These are phyloP conservation scores for Dacryopinax spathularia DNA, from an alignment of 768 basidiomycete species.

Conservation along the genomic window DNA sequence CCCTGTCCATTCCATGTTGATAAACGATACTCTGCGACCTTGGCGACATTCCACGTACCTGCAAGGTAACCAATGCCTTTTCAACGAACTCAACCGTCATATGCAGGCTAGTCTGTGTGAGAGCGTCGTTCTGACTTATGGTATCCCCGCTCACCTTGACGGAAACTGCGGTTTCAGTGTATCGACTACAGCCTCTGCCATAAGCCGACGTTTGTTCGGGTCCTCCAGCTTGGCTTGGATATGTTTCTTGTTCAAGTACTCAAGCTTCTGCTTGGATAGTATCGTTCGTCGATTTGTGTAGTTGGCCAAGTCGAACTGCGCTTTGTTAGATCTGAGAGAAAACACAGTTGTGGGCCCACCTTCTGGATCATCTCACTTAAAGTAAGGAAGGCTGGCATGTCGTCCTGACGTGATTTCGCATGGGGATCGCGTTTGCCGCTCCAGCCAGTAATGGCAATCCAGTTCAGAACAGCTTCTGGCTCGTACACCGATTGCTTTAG, in stretches of 20 bases:
- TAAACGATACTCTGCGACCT: conserved; percentile 24
- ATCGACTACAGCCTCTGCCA: conserved; percentile 42
- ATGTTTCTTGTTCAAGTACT: conserved; percentile 80
- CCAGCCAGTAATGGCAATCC: conserved; percentile 92
- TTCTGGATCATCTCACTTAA: conserved; percentile 50
- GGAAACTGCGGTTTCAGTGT: conserved; percentile 46
- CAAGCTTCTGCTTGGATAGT: conserved; percentile 65
- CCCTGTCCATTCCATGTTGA: conserved; percentile 31
- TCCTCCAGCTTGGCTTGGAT: conserved; percentile 43
- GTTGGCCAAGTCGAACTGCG: conserved; percentile 58
- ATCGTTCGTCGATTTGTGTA: conserved; percentile 75
- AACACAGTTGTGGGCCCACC: conserved; percentile 26
- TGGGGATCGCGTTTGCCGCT: conserved; percentile 37
- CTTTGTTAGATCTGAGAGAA: not conserved
- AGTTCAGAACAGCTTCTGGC: conserved; percentile 75
- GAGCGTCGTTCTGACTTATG: not conserved
- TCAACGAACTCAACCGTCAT: not conserved
- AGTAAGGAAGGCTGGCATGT: conserved; percentile 40
- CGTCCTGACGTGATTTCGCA: conserved; percentile 40
- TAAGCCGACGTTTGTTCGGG: conserved; percentile 35
- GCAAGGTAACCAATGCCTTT: not conserved
- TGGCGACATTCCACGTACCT: not conserved
- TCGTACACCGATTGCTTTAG: conserved; percentile 74
- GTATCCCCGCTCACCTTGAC: conserved; percentile 31
- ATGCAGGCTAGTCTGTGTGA: not conserved